Percentiles rank a stretch among this genome's conserved stretches.
Conservation (phyloP, 345 rosid genomes). For the Murraya koenigii region DNA sequence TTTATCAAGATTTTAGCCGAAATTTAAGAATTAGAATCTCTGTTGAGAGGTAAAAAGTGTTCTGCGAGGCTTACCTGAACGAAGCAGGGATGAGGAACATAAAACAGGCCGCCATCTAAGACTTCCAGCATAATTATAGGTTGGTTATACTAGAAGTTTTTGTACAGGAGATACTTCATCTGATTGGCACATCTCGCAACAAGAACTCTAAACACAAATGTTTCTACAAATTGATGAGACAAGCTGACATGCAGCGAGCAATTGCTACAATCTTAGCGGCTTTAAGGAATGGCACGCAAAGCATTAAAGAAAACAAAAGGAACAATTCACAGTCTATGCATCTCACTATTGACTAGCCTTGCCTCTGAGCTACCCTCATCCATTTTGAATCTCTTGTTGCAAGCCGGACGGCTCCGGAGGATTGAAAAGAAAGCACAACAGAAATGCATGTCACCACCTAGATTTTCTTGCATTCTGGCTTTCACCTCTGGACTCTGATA, state of each 20-base stretch:
- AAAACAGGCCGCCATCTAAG: conserved; percentile 4
- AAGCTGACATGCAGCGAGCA: conserved; percentile 12
- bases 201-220: conserved; percentile 10
- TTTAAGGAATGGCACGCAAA: conserved; percentile 8
- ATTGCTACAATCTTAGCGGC: conserved; percentile 27
- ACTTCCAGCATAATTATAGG: conserved; percentile 21
- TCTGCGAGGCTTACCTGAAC: not conserved
- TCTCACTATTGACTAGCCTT: conserved; percentile 4
- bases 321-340: conserved; percentile 7
- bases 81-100: not conserved
- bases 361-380: not conserved
- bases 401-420: not conserved
- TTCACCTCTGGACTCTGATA: conserved; percentile 51
- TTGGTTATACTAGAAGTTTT: conserved; percentile 25
- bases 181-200: conserved; percentile 16
- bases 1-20: not conserved
- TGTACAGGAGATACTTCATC: conserved; percentile 29
- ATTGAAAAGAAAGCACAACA: not conserved
- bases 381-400: not conserved
- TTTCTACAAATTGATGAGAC: conserved; percentile 11
- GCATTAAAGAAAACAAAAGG: conserved; percentile 2
- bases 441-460: conserved; percentile 42
- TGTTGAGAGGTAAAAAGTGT: not conserved
- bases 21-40: not conserved
- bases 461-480: conserved; percentile 53